A percentile compares a stretch with the other conserved stretches of the same genome.
Evolutionary conservation across 1,139 yeast genomes (phyloP).

Genomic region (Suhomyces taliae): DNA sequence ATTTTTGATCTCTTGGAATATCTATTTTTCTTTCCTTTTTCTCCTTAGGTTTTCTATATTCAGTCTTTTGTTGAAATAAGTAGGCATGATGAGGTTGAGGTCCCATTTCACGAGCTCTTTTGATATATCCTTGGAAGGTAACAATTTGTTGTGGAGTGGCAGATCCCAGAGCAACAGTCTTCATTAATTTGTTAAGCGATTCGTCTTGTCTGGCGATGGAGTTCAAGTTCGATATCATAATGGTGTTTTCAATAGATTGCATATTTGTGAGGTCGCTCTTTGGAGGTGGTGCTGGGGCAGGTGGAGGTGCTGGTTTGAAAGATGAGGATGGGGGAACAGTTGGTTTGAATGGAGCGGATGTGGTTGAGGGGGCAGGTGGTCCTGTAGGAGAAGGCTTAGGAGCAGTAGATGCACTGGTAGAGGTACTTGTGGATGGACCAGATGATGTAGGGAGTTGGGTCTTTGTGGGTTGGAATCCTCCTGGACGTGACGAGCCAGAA

Average conservation of each 20-base stretch:
- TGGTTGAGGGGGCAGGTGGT: background rate
- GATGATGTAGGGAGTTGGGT: background rate
- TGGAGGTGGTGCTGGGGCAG: slow-evolving; percentile 14
- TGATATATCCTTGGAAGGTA: slow-evolving; percentile 77
- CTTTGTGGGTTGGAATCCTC: slow-evolving; percentile 1
- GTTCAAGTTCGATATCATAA: slow-evolving; percentile 81
- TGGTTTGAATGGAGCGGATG: background rate
- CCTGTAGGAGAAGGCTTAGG: background rate
- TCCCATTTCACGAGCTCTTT: slow-evolving; percentile 76
- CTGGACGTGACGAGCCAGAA: slow-evolving; percentile 6
- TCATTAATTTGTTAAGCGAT: slow-evolving; percentile 69
- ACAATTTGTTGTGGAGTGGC: slow-evolving; percentile 71
- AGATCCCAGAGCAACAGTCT: slow-evolving; percentile 76
- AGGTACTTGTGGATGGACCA: background rate
- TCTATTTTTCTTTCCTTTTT: slow-evolving; percentile 23
- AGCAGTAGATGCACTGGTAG: background rate
- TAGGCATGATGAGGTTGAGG: slow-evolving; percentile 49
- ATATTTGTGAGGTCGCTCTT: slow-evolving; percentile 37
- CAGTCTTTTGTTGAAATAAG: slow-evolving; percentile 20
- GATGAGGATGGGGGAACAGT: background rate
- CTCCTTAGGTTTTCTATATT: slow-evolving; percentile 24
- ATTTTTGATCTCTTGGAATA: slow-evolving; percentile 46
- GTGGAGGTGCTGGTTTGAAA: background rate
- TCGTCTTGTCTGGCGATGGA: slow-evolving; percentile 75
- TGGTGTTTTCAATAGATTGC: slow-evolving; percentile 65